phyloP scores from a whole-genome alignment of 495 filamentous ascomycete genomes.

The Lasiosphaeria ovina region DNA sequence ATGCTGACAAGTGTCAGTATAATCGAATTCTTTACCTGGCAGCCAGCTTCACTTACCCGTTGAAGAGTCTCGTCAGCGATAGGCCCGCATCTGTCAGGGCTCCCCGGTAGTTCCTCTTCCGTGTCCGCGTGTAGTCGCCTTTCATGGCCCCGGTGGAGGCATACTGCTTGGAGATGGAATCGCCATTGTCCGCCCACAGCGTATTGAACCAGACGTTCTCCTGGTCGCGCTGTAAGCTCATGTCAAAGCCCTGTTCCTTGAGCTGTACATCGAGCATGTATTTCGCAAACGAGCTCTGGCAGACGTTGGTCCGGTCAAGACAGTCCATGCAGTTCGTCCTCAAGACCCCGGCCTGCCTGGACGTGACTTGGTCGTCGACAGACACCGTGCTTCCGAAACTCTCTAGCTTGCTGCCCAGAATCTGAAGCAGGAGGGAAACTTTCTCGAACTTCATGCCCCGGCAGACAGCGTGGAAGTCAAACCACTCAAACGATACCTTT shows the following conservation, averaged over 20 bases:
- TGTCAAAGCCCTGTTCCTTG: constrained; percentile 66
- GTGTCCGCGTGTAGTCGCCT: constrained; percentile 89
- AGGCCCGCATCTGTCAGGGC: constrained; percentile 91
- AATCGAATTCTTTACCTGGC: not conserved
- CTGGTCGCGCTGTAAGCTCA: constrained; percentile 65
- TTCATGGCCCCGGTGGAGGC: constrained; percentile 92
- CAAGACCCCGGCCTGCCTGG: constrained; percentile 68
- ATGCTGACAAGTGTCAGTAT: constrained; percentile 61
- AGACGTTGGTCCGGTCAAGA: constrained; percentile 89
- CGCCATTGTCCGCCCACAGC: constrained; percentile 92
- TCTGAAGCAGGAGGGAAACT: constrained; percentile 72
- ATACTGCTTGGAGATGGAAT: constrained; percentile 71
- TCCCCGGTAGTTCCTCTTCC: constrained; percentile 86
- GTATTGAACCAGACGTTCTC: constrained; percentile 89
- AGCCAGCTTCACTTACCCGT: constrained; percentile 41
- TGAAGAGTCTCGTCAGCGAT: constrained; percentile 71
- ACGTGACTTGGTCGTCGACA: constrained; percentile 44
- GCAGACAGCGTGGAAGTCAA: constrained; percentile 88
- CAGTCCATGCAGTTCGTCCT: constrained; percentile 98
- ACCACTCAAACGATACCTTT: constrained; percentile 77
- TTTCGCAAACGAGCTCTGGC: constrained; percentile 81
- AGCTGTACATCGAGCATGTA: constrained; percentile 74
- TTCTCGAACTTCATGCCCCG: constrained; percentile 98
- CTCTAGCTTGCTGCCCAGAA: constrained; percentile 60
- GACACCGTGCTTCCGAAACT: constrained; percentile 63